Evolutionary conservation across 2,329 filamentous ascomycete species (phyloP).

Genomic region (Trichoderma koningiopsis): DNA sequence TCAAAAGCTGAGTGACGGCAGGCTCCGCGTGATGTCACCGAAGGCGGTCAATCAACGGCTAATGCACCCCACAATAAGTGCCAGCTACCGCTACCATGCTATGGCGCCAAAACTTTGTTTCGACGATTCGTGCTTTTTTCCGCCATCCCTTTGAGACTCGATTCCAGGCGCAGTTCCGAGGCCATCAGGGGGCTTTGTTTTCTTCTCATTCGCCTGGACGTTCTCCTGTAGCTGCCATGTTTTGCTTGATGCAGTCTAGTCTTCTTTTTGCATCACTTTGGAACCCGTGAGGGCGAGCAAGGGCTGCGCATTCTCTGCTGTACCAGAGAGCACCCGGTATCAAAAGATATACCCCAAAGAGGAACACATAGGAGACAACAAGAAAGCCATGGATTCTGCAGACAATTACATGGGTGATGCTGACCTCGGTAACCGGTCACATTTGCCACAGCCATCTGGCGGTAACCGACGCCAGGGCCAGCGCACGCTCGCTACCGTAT

Average conservation of each 20-base stretch:
- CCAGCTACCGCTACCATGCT: conserved; percentile 2
- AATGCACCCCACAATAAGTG: conserved; percentile 25
- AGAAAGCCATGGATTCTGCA: conserved; percentile 1
- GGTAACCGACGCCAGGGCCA: conserved; percentile 27
- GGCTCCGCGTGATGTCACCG: conserved; percentile 22
- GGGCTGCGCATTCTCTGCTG: not conserved
- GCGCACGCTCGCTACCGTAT: conserved; percentile 57
- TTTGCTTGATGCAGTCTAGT: not conserved
- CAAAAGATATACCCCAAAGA: not conserved
- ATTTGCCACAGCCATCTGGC: not conserved
- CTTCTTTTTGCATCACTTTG: conserved; percentile 1
- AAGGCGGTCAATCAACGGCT: conserved; percentile 10
- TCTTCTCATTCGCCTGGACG: not conserved
- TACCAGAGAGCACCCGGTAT: not conserved
- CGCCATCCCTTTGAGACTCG: not conserved
- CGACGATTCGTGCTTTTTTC: not conserved
- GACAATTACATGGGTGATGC: conserved; percentile 1
- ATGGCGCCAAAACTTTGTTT: conserved; percentile 21
- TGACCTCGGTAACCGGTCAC: conserved; percentile 11
- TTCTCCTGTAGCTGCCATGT: conserved; percentile 6
- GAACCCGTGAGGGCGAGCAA: conserved; percentile 6
- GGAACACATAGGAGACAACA: not conserved
- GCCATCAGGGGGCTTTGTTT: not conserved
- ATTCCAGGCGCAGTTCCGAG: not conserved
- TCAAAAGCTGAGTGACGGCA: not conserved